These are phyloP conservation scores for Hericium rajendrae DNA, from an alignment of 768 basidiomycete genomes.

Conservation along the genomic window DNA sequence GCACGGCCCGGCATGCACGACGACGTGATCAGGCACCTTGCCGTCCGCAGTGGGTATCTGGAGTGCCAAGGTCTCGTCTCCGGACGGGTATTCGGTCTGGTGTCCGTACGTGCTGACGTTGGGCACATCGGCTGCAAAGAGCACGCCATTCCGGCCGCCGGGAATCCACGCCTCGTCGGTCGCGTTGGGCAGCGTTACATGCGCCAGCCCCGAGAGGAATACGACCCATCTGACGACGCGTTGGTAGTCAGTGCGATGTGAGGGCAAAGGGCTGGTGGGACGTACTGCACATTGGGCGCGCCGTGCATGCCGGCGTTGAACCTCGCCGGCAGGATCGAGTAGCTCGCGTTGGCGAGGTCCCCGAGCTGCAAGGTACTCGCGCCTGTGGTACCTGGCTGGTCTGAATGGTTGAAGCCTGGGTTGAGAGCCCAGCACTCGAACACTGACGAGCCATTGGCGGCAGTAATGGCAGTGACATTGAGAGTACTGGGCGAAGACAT, in stretches of 20 bases:
- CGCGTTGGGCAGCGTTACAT: constrained; percentile 15
- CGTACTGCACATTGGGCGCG: constrained; percentile 33
- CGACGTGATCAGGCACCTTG: constrained; percentile 12
- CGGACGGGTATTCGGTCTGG: constrained; percentile 16
- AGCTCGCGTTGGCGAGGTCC: constrained; percentile 17
- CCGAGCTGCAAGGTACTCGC: constrained; percentile 18
- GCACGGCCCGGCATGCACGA: constrained; percentile 17
- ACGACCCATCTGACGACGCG: constrained; percentile 13
- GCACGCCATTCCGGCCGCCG: constrained; percentile 15
- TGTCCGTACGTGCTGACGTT: constrained; percentile 13
- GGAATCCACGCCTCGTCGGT: constrained; percentile 8
- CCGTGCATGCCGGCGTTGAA: constrained; percentile 46
- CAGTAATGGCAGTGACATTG: constrained; percentile 9
- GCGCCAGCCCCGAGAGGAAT: constrained; percentile 18
- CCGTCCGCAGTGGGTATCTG: constrained; percentile 19
- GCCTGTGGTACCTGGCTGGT: constrained; percentile 18
- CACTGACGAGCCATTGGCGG: constrained; percentile 5
- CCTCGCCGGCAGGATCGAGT: constrained; percentile 27
- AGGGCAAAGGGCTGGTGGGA: background rate
- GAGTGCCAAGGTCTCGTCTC: constrained; percentile 11
- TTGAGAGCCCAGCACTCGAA: constrained; percentile 21
- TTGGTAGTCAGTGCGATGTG: background rate
- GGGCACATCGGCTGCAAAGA: constrained; percentile 16
- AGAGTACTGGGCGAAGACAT: constrained; percentile 1
- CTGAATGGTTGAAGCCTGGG: constrained; percentile 16